Evolutionary conservation across 2,329 filamentous ascomycete species (phyloP), one percentile per base, ranked within the genome.

Genomic region (Aspergillus uvarum): DNA sequence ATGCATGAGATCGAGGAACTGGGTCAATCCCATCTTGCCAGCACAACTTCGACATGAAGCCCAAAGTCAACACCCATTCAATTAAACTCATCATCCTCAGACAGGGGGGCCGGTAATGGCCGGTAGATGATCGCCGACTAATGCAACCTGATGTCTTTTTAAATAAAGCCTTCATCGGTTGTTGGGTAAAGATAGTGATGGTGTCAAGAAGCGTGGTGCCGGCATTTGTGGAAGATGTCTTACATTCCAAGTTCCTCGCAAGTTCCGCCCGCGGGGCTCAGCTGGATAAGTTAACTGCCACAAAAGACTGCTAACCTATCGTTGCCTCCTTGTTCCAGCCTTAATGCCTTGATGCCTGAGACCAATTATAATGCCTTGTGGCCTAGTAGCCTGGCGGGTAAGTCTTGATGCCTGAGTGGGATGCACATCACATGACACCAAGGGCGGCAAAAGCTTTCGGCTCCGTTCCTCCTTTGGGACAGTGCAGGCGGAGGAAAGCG

Each of bases 381-480:
- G 50, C 26, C 50, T 52, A 2, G 24, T 26, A 8, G 50, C 26
- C 50, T 52, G 6, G 24, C 26, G 11, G 4, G 4, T n/a, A n/a
- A 29, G 38, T 21, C 11, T 26, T 53, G 1, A 0, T 14, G 51
- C 22, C 51, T 54, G 12, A 51, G n/a, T 22, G 12, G 26, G 12
- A 7, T 21, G 16, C 35, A 32, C 1, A 54, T 57, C 59, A 62
- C 51, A 51, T 56, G 56, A 56, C 56, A 26, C 22, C 48, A 51
- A 52, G 51, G 19, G 48, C 62, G 57, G 57, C 47, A 57, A 56
- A 55, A 47, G 42, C 21, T 48, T 29, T 64, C 57, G 54, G 59
- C 51, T 64, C 59, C 62, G 51, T 61, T 64, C 38, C 59, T 58
- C 62, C 62, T 58, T 62, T 64, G 51, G 59, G 58, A 48, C 47